Evolutionary conservation across 352 stramenopile species (phyloP).

Genomic region (Globisporangium ultimum): DNA sequence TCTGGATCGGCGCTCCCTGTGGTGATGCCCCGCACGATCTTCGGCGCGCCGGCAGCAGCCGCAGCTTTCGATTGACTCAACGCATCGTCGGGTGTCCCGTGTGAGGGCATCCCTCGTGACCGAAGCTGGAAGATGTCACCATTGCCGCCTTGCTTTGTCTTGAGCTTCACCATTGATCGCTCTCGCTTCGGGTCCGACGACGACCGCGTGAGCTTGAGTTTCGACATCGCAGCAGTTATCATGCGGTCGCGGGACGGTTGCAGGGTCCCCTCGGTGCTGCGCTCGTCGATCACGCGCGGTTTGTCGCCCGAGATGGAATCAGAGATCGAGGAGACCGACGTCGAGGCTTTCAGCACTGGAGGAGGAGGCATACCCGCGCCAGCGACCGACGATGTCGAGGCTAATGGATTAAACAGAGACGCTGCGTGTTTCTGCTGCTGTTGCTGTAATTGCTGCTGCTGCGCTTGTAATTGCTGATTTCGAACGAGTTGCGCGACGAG

Average conservation of each 20-base stretch:
- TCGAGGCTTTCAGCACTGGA: conserved; percentile 22
- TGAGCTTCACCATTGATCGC: conserved; percentile 55
- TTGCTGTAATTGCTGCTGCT: conserved; percentile 25
- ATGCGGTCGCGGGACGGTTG: conserved; percentile 14
- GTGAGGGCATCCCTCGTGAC: conserved; percentile 12
- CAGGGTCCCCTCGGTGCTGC: conserved; percentile 10
- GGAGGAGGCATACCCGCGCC: conserved; percentile 14
- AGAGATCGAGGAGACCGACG: conserved; percentile 28
- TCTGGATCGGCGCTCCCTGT: conserved; percentile 38
- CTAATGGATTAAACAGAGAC: conserved; percentile 7
- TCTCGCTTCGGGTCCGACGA: conserved; percentile 78
- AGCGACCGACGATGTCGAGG: not conserved
- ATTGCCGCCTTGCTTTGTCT: conserved; percentile 43
- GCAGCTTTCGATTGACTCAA: conserved; percentile 5
- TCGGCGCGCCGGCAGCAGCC: conserved; percentile 33
- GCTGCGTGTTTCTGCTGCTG: conserved; percentile 9
- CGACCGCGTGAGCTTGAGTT: conserved; percentile 65
- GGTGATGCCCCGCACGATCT: conserved; percentile 64
- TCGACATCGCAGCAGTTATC: conserved; percentile 52
- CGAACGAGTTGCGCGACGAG: conserved; percentile 62
- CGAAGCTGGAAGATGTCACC: conserved; percentile 56
- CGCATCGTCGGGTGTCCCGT: not conserved
- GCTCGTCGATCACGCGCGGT: conserved; percentile 18
- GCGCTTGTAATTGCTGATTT: conserved; percentile 22
- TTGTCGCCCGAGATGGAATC: conserved; percentile 17